phyloP scores from a whole-genome alignment of 345 rosid species.

The Aurinia saxatilis region DNA sequence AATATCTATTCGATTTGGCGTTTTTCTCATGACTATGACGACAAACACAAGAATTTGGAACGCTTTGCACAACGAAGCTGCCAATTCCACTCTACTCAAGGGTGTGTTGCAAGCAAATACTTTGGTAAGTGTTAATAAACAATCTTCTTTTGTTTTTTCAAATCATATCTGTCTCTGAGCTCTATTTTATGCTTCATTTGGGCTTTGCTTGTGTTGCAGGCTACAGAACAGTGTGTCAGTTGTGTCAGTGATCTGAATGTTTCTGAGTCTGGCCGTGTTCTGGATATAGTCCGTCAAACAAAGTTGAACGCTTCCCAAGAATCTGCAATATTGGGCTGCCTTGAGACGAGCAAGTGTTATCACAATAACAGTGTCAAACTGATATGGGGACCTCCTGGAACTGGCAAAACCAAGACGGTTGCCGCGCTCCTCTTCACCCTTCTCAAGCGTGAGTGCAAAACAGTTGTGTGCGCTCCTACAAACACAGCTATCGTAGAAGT shows the following conservation, averaged over 20 bases:
- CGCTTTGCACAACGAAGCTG: conserved; percentile 22
- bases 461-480: conserved; percentile 45
- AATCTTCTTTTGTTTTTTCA: too few species aligned
- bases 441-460: conserved; percentile 28
- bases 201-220: conserved; percentile 1
- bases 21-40: conserved; percentile 25
- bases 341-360: not conserved
- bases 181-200: too few species aligned
- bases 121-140: not conserved
- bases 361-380: conserved; percentile 29
- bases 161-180: too few species aligned
- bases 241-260: not conserved
- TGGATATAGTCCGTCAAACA: conserved; percentile 7
- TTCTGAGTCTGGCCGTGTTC: conserved; percentile 8
- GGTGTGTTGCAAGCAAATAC: conserved; percentile 19
- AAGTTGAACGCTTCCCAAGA: conserved; percentile 31
- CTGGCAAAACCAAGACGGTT: conserved; percentile 39
- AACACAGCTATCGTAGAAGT: conserved; percentile 36
- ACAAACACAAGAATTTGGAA: conserved; percentile 39
- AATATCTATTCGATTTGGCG: not conserved
- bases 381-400: conserved; percentile 54
- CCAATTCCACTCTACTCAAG: conserved; percentile 12
- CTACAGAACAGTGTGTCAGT: not conserved
- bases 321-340: conserved; percentile 25
- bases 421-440: conserved; percentile 26